A percentile compares a stretch with the other conserved stretches of the same genome.
Evolutionary conservation across 192 early-diverging fungal genomes (phyloP).

Genomic region (Backusella luteola): DNA sequence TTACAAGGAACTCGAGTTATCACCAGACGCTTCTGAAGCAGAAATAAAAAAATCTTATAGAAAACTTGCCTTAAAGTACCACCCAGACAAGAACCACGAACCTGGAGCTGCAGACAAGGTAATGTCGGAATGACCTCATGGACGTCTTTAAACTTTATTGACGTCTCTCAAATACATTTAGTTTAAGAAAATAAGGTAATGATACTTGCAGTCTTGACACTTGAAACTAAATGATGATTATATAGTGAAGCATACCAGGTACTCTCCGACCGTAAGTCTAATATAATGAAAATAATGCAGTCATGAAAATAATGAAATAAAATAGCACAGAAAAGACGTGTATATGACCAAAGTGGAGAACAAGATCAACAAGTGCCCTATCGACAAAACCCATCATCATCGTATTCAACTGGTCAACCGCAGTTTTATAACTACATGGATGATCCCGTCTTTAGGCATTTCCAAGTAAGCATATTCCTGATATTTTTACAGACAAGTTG

Average conservation of each 20-base stretch:
- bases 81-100: constrained; percentile 58
- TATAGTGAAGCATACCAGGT: constrained; percentile 39
- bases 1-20: constrained; percentile 71
- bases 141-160: neutral
- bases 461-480: constrained; percentile 15
- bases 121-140: neutral
- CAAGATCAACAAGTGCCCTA: neutral
- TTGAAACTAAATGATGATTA: neutral
- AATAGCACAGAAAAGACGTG: constrained; percentile 28
- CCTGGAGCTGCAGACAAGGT: constrained; percentile 31
- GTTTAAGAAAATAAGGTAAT: constrained; percentile 29
- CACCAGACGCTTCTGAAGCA: constrained; percentile 53
- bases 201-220: neutral
- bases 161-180: neutral
- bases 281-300: neutral
- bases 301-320: neutral
- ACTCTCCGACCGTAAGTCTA: constrained; percentile 34
- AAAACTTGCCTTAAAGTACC: constrained; percentile 70
- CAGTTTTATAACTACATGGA: neutral
- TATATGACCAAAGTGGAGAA: constrained; percentile 28
- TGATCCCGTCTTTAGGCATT: constrained; percentile 13
- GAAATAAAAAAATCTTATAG: constrained; percentile 77
- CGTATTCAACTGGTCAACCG: neutral
- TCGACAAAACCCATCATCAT: neutral
- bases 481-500: neutral